A percentile compares a stretch with the other conserved stretches of the same genome.
Conservation (phyloP, 176 grass and related monocot species). For the Zoysia japonica region DNA sequence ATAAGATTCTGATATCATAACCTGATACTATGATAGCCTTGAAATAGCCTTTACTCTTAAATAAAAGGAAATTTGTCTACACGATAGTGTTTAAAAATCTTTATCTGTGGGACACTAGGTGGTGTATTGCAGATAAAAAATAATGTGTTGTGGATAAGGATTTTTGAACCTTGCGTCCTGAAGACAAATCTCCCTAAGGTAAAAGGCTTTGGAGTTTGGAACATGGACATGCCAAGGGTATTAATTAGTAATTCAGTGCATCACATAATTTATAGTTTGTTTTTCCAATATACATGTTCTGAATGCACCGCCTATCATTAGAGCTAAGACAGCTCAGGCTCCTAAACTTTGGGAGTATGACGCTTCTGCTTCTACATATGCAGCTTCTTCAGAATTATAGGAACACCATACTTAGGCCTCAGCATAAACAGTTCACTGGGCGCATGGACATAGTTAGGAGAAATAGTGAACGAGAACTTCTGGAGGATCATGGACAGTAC, state of each 20-base stretch:
- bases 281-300: background rate
- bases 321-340: background rate
- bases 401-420: slow-evolving; percentile 28
- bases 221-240: background rate
- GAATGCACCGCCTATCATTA: background rate
- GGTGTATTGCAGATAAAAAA: no score
- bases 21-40: background rate
- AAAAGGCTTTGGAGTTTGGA: no score
- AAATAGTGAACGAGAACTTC: slow-evolving; percentile 28
- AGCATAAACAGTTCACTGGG: background rate
- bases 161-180: no score
- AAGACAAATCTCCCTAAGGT: no score
- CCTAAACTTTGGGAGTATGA: background rate
- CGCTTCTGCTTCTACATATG: no score
- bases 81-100: no score
- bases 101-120: no score
- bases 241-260: background rate
- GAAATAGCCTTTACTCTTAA: background rate
- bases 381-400: background rate
- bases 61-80: no score
- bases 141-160: no score
- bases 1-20: background rate
- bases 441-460: slow-evolving; percentile 35
- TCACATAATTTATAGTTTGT: background rate
- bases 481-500: slow-evolving; percentile 16